phyloP scores from a whole-genome alignment of 441 rosid genomes.

The Brassica hybrid region DNA sequence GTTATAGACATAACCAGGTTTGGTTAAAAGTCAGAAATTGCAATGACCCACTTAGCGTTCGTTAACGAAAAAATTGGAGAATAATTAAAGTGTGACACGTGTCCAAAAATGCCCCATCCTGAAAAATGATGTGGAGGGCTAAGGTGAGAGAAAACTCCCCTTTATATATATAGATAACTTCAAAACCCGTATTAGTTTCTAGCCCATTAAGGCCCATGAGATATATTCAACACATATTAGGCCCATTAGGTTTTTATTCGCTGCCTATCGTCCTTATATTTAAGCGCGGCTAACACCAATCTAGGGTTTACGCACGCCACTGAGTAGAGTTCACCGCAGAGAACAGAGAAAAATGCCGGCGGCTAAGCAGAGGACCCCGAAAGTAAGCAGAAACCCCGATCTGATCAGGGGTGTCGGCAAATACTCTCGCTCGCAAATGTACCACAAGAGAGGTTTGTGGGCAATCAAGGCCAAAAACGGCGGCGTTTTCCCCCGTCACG shows the following conservation, averaged over 20 bases:
- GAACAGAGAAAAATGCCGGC: slow-evolving; percentile 65
- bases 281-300: not conserved
- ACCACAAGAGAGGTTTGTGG: slow-evolving; percentile 91
- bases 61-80: no score
- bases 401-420: slow-evolving; percentile 77
- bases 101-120: no score
- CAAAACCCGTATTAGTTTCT: no score
- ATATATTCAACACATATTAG: not conserved
- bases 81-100: no score
- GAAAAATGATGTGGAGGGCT: no score
- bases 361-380: slow-evolving; percentile 56
- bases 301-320: slow-evolving; percentile 42
- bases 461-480: slow-evolving; percentile 91
- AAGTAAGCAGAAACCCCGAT: slow-evolving; percentile 69
- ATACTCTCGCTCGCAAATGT: slow-evolving; percentile 81
- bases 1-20: no score
- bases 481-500: slow-evolving; percentile 81
- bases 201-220: not conserved
- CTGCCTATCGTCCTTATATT: slow-evolving; percentile 13
- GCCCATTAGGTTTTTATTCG: slow-evolving; percentile 40
- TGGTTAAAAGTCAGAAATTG: no score
- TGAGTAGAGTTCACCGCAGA: not conserved
- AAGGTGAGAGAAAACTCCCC: no score
- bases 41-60: no score
- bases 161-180: no score